Evolutionary conservation across 2,329 filamentous ascomycete species (phyloP).

Genomic region (Fusarium floridanum): DNA sequence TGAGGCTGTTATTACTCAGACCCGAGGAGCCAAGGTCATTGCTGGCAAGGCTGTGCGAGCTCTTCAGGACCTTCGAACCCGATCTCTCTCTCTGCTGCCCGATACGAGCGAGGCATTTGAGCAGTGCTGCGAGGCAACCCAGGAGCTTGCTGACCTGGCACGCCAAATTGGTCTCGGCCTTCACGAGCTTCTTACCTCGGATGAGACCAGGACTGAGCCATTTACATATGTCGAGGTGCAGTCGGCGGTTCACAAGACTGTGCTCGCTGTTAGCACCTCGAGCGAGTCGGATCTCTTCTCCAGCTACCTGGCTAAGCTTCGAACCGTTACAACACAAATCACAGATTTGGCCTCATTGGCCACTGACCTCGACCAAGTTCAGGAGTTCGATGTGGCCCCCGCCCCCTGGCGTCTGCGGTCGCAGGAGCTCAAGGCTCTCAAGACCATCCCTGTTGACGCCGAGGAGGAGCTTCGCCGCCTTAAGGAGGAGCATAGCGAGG

Average conservation of each 20-base stretch:
- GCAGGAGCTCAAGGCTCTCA: constrained; percentile 84
- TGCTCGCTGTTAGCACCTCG: constrained; percentile 61
- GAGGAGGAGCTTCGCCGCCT: constrained; percentile 87
- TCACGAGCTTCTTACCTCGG: constrained; percentile 71
- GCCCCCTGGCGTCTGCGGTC: constrained; percentile 89
- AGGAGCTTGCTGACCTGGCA: constrained; percentile 74
- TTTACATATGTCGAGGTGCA: constrained; percentile 77
- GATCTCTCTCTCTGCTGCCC: constrained; percentile 79
- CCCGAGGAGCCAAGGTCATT: constrained; percentile 86
- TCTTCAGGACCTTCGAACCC: constrained; percentile 80
- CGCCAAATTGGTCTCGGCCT: constrained; percentile 76
- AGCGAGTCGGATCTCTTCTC: constrained; percentile 78
- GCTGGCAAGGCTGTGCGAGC: constrained; percentile 82
- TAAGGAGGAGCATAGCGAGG: constrained; percentile 83
- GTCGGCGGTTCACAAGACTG: constrained; percentile 69
- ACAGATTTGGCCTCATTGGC: constrained; percentile 79
- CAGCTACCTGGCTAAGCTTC: constrained; percentile 75
- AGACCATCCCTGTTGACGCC: constrained; percentile 82
- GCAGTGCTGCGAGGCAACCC: constrained; percentile 73
- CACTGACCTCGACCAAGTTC: constrained; percentile 76
- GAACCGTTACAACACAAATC: constrained; percentile 72
- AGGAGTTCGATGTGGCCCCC: constrained; percentile 81
- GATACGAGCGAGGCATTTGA: constrained; percentile 79
- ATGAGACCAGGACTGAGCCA: constrained; percentile 78
- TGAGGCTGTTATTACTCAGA: constrained; percentile 79